Percentiles rank a stretch among this genome's conserved stretches.
Conservation (phyloP, 495 filamentous ascomycete species). For the Hypomontagnella monticulosa region DNA sequence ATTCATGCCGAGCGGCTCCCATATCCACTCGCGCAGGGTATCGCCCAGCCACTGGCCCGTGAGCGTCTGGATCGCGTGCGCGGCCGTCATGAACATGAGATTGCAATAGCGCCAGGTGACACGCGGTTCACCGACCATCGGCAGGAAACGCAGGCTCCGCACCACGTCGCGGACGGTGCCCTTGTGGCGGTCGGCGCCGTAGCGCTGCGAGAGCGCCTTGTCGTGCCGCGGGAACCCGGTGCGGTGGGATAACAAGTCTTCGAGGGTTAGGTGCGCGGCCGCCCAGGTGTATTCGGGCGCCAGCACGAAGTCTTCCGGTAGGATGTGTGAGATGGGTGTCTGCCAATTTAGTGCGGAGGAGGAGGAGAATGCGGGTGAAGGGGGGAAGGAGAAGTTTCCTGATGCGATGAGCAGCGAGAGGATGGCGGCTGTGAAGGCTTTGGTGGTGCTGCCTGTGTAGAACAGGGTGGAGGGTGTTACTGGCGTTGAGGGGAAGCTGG, state of each 20-base stretch:
- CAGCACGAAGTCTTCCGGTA: constrained; percentile 64
- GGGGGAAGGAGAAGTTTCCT: constrained; percentile 30
- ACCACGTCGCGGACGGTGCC: constrained; percentile 42
- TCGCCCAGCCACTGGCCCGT: constrained; percentile 56
- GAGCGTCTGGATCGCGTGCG: constrained; percentile 55
- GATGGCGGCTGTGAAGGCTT: constrained; percentile 64
- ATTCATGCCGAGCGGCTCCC: constrained; percentile 60
- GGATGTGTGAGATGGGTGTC: constrained; percentile 59
- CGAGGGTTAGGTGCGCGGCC: constrained; percentile 59
- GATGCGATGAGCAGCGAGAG: constrained; percentile 59
- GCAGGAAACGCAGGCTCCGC: constrained; percentile 56
- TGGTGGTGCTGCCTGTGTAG: constrained; percentile 61
- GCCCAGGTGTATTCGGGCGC: constrained; percentile 52
- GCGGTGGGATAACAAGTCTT: constrained; percentile 63
- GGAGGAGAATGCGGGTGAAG: neutral
- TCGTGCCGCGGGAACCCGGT: constrained; percentile 60
- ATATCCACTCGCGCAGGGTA: constrained; percentile 55
- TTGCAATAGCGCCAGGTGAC: constrained; percentile 62
- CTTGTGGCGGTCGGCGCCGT: constrained; percentile 4
- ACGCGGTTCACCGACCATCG: constrained; percentile 51
- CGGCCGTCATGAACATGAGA: constrained; percentile 58
- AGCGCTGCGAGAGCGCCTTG: constrained; percentile 19
- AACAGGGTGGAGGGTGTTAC: constrained; percentile 57
- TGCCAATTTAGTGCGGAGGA: constrained; percentile 52
- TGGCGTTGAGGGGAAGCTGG: constrained; percentile 48